These are phyloP conservation scores for Penicillium capsulatum DNA, from an alignment of 2,329 filamentous ascomycete genomes.

Conservation along the genomic window DNA sequence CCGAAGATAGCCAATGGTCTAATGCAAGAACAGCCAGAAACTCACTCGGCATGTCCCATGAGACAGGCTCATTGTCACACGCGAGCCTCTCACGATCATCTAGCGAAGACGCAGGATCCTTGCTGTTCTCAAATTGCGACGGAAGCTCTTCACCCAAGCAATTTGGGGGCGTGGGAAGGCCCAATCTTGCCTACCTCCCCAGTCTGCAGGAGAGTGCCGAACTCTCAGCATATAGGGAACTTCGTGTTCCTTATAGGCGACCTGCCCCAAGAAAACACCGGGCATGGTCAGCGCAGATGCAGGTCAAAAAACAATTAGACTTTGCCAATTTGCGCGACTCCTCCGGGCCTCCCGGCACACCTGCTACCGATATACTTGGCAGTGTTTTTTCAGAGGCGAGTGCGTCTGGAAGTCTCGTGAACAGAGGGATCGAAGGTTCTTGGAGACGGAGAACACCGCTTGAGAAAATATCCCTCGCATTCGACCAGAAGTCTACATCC, in stretches of 20 bases:
- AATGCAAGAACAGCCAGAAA: neutral
- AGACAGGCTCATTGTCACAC: neutral
- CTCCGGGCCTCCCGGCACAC: constrained; percentile 36
- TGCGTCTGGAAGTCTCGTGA: no score
- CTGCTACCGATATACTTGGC: constrained; percentile 27
- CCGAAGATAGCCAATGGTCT: neutral
- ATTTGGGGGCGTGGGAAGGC: neutral
- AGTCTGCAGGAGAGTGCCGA: neutral
- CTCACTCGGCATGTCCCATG: neutral
- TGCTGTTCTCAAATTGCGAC: neutral
- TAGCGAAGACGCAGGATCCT: no score
- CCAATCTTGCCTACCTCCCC: neutral
- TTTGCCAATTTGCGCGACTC: constrained; percentile 17
- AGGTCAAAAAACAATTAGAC: constrained; percentile 22
- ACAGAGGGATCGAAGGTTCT: no score
- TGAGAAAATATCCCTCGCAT: no score
- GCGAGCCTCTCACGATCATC: neutral
- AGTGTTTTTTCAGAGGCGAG: constrained; percentile 15
- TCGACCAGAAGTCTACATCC: no score
- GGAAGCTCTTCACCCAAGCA: neutral
- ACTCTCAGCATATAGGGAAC: neutral
- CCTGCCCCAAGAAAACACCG: constrained; percentile 25
- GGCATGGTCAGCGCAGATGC: constrained; percentile 38
- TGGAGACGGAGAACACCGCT: no score
- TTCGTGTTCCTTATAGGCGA: no score